phyloP scores from a whole-genome alignment of 2,329 filamentous ascomycete species.

The Phialemoniopsis sp. region DNA sequence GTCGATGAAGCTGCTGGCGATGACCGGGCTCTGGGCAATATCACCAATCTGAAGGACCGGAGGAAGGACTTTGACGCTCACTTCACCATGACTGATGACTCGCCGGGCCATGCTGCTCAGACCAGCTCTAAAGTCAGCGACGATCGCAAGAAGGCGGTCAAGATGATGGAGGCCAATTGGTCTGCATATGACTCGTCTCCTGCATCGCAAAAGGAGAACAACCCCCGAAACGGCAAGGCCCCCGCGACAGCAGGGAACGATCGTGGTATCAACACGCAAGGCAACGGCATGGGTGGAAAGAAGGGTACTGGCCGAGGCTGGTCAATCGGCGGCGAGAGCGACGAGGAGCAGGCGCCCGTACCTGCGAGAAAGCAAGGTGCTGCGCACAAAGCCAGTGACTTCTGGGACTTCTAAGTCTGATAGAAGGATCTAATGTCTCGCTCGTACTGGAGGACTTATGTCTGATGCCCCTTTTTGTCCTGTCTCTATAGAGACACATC shows the following conservation, averaged over 20 bases:
- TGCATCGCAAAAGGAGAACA: slow-evolving; percentile 47
- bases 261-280: slow-evolving; percentile 44
- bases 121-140: slow-evolving; percentile 42
- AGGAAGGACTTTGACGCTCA: slow-evolving; percentile 74
- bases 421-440: background rate
- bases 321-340: slow-evolving; percentile 49
- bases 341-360: slow-evolving; percentile 27
- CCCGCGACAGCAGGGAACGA: slow-evolving; percentile 15
- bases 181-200: slow-evolving; percentile 51
- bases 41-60: slow-evolving; percentile 70
- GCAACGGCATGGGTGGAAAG: slow-evolving; percentile 64
- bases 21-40: slow-evolving; percentile 52
- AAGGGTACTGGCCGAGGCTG: slow-evolving; percentile 50
- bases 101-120: slow-evolving; percentile 40
- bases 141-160: slow-evolving; percentile 64
- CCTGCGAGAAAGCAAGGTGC: slow-evolving; percentile 32
- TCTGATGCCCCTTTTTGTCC: background rate
- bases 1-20: slow-evolving; percentile 29
- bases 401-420: slow-evolving; percentile 42
- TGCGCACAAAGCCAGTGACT: slow-evolving; percentile 27
- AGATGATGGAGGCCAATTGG: slow-evolving; percentile 69
- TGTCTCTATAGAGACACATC: background rate
- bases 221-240: slow-evolving; percentile 22
- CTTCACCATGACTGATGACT: slow-evolving; percentile 70
- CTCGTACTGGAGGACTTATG: background rate